Evolutionary conservation across 2,329 filamentous ascomycete species (phyloP).

Genomic region (Colletotrichum endophyticum): DNA sequence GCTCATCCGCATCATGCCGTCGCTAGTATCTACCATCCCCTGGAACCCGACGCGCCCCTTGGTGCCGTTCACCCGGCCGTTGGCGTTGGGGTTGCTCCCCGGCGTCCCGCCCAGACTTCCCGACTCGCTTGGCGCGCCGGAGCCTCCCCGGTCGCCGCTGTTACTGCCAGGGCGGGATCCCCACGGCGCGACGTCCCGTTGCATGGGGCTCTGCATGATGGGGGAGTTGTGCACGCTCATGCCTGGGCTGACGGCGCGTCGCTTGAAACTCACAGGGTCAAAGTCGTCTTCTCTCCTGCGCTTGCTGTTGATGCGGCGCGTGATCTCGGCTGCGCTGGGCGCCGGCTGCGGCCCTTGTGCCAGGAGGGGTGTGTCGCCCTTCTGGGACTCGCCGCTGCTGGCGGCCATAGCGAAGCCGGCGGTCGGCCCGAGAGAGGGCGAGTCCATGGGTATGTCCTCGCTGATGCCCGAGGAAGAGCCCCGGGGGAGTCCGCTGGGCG

Average conservation of each 20-base stretch:
- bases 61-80: constrained; percentile 53
- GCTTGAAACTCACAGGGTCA: constrained; percentile 86
- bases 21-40: constrained; percentile 95
- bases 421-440: constrained; percentile 53
- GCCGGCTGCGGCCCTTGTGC: constrained; percentile 39
- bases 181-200: constrained; percentile 74
- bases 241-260: constrained; percentile 88
- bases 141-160: constrained; percentile 54
- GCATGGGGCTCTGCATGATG: constrained; percentile 81
- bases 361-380: constrained; percentile 42
- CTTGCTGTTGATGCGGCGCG: constrained; percentile 79
- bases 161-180: constrained; percentile 72
- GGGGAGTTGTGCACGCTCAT: constrained; percentile 92
- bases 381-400: constrained; percentile 22
- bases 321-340: constrained; percentile 75
- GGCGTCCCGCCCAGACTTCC: constrained; percentile 40
- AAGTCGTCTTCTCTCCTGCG: constrained; percentile 91
- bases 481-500: constrained; percentile 65
- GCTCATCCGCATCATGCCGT: constrained; percentile 95
- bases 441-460: constrained; percentile 77
- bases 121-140: constrained; percentile 57
- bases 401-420: constrained; percentile 33
- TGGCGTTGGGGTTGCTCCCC: constrained; percentile 31
- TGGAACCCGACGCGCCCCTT: constrained; percentile 78
- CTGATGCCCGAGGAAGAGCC: constrained; percentile 66